These are phyloP conservation scores for Acaromyces ingoldii DNA, from an alignment of 1,284 basidiomycete species.

Conservation along the genomic window DNA sequence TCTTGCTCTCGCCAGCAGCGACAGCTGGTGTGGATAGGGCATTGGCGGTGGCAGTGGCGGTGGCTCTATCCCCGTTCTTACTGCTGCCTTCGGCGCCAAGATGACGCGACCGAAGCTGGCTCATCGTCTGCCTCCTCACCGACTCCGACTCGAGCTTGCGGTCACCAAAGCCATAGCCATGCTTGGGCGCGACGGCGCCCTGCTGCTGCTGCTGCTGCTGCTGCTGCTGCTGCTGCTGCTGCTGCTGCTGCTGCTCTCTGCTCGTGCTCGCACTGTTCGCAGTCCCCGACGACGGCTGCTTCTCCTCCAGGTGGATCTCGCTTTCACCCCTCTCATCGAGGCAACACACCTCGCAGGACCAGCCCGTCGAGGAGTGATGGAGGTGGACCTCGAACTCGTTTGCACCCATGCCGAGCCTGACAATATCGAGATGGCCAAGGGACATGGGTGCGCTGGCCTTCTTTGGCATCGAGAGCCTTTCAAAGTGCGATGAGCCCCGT, in stretches of 20 bases:
- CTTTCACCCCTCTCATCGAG: background rate
- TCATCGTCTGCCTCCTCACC: background rate
- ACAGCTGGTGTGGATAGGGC: no score
- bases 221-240: background rate
- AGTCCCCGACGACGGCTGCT: no score
- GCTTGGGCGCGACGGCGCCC: background rate
- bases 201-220: background rate
- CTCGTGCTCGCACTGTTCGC: background rate
- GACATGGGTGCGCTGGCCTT: constrained; percentile 13
- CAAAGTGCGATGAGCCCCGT: constrained; percentile 17
- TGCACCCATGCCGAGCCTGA: constrained; percentile 12
- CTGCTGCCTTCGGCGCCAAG: background rate
- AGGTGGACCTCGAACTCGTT: constrained; percentile 17
- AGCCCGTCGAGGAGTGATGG: background rate
- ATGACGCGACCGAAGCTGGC: background rate
- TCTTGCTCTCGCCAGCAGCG: no score
- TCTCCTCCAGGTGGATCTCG: background rate
- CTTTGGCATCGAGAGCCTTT: constrained; percentile 13
- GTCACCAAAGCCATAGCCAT: no score
- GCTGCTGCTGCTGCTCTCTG: background rate
- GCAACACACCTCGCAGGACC: background rate
- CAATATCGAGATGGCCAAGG: constrained; percentile 13
- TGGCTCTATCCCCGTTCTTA: no score
- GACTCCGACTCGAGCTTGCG: no score
- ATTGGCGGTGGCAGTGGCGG: no score